These are phyloP conservation scores for Porodaedalea pini DNA, from an alignment of 1,284 basidiomycete genomes.

Conservation along the genomic window DNA sequence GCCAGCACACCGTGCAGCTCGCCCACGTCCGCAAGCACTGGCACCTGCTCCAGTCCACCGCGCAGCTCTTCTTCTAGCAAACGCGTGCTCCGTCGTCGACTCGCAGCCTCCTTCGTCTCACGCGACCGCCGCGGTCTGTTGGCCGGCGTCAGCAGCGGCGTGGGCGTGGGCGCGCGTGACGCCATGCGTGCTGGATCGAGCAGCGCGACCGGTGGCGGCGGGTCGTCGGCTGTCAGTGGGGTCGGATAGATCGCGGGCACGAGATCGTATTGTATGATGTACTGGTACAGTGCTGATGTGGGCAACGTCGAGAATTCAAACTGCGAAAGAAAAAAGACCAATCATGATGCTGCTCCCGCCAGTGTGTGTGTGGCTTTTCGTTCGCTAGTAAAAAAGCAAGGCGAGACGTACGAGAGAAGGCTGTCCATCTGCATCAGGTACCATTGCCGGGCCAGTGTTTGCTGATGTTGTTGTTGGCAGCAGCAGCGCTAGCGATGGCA, in stretches of 20 bases:
- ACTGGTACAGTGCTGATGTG: conserved; percentile 55
- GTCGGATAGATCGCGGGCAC: conserved; percentile 65
- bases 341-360: not conserved
- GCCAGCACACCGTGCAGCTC: conserved; percentile 66
- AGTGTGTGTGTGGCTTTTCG: not conserved
- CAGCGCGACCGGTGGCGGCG: conserved; percentile 60
- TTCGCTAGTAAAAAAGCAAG: not conserved
- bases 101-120: conserved; percentile 37
- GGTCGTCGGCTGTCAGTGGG: conserved; percentile 60
- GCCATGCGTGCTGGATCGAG: conserved; percentile 43
- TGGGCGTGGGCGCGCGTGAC: conserved; percentile 48
- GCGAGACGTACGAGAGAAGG: conserved; percentile 12
- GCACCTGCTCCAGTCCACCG: conserved; percentile 39
- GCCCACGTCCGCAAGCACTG: conserved; percentile 62
- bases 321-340: conserved; percentile 34
- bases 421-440: conserved; percentile 12
- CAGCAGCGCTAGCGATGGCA: not conserved
- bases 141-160: conserved; percentile 43
- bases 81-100: conserved; percentile 61
- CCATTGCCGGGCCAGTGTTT: not conserved
- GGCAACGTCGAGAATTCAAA: conserved; percentile 69
- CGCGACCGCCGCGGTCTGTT: conserved; percentile 61
- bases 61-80: conserved; percentile 60
- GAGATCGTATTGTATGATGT: conserved; percentile 66
- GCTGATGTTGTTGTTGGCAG: not conserved